phyloP scores from a whole-genome alignment of 257 asterid species.

The Lantana camara region DNA sequence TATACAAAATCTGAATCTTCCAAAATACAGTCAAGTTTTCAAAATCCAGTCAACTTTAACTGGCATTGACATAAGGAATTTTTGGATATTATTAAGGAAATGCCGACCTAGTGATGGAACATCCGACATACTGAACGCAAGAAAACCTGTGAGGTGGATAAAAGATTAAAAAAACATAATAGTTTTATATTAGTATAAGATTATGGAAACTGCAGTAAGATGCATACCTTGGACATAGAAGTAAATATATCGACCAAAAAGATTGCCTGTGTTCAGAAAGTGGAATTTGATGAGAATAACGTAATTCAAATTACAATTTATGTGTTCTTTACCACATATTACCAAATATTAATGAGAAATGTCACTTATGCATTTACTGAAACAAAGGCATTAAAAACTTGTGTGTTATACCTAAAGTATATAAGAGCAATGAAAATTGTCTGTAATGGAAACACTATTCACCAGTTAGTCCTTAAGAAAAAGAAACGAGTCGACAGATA shows the following conservation, averaged over 20 bases:
- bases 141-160: slow-evolving; percentile 65
- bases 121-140: slow-evolving; percentile 98
- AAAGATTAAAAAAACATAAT: slow-evolving; percentile 24
- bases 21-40: slow-evolving; percentile 11
- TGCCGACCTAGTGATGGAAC: slow-evolving; percentile 93
- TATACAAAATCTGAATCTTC: not conserved
- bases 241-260: slow-evolving; percentile 95
- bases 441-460: slow-evolving; percentile 88
- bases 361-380: not conserved
- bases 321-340: not conserved
- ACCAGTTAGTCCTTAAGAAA: slow-evolving; percentile 86
- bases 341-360: slow-evolving; percentile 14
- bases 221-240: slow-evolving; percentile 96
- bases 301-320: not conserved
- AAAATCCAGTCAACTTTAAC: slow-evolving; percentile 11
- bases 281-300: slow-evolving; percentile 31
- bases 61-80: slow-evolving; percentile 5
- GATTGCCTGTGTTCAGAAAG: slow-evolving; percentile 73
- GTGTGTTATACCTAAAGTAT: not conserved
- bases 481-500: slow-evolving; percentile 89
- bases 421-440: slow-evolving; percentile 55
- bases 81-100: slow-evolving; percentile 20
- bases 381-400: slow-evolving; percentile 3
- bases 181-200: slow-evolving; percentile 5
- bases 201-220: slow-evolving; percentile 22